Conservation (phyloP, 1,284 basidiomycete species). For the Pseudomicrostroma phylloplanum region DNA sequence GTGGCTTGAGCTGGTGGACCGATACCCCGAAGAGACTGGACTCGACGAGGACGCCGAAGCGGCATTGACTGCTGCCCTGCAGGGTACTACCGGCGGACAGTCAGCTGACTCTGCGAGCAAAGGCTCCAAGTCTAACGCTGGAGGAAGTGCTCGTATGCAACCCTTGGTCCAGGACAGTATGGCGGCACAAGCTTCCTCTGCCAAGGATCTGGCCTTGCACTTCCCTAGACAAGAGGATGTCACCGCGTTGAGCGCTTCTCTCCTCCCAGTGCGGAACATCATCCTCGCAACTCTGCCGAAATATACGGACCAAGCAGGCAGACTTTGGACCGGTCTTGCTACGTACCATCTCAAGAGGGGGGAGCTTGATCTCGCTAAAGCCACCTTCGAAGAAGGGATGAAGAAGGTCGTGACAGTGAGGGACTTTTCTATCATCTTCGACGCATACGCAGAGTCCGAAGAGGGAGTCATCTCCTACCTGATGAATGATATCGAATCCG, state of each 20-base stretch:
- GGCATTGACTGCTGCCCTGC: neutral
- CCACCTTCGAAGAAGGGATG: constrained; percentile 72
- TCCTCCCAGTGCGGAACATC: constrained; percentile 78
- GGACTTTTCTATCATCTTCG: constrained; percentile 97
- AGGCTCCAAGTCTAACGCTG: no score
- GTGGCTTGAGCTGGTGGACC: constrained; percentile 86
- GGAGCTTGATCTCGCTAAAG: constrained; percentile 81
- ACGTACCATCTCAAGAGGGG: constrained; percentile 98
- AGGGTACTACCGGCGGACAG: neutral
- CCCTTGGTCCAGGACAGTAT: neutral
- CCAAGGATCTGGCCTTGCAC: neutral
- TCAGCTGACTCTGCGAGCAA: no score
- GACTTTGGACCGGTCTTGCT: constrained; percentile 90
- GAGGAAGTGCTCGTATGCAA: no score
- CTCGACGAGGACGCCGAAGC: constrained; percentile 65
- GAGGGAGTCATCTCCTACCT: constrained; percentile 84
- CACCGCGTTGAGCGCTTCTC: constrained; percentile 66
- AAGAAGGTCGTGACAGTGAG: constrained; percentile 80
- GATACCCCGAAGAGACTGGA: constrained; percentile 85
- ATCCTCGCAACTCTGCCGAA: constrained; percentile 72
- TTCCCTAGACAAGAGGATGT: constrained; percentile 68
- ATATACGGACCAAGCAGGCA: constrained; percentile 93
- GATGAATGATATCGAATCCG: constrained; percentile 67
- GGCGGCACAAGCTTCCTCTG: neutral
- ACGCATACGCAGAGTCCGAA: constrained; percentile 89